Percentiles rank a stretch among this genome's conserved stretches.
Evolutionary conservation across 208 protist genomes (phyloP).

Genomic region (Angomonas deanei): DNA sequence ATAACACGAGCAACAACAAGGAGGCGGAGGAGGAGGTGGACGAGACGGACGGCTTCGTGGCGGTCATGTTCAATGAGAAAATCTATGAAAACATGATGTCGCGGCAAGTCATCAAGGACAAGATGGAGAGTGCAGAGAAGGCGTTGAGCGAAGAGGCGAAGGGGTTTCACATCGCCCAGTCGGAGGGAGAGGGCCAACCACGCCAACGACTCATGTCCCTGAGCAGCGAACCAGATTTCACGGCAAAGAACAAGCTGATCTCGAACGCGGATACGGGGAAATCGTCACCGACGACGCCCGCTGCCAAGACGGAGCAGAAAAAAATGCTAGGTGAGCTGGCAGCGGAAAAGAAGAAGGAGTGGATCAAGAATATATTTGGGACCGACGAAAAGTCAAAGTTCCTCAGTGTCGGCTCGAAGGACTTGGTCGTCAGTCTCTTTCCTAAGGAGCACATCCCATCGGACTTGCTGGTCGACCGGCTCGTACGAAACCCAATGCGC

Average conservation of each 20-base stretch:
- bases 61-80: conserved; percentile 63
- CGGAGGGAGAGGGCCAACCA: not conserved
- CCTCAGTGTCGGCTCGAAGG: conserved; percentile 12
- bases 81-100: conserved; percentile 69
- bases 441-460: conserved; percentile 15
- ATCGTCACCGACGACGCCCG: no score
- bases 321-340: not conserved
- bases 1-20: not conserved
- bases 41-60: conserved; percentile 78
- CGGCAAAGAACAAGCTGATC: not conserved
- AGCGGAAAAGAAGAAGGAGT: conserved; percentile 14
- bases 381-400: conserved; percentile 1
- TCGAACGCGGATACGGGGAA: no score
- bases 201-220: conserved; percentile 2
- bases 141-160: not conserved
- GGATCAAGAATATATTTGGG: conserved; percentile 68
- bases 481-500: conserved; percentile 63
- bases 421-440: conserved; percentile 9
- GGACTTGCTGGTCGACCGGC: conserved; percentile 45
- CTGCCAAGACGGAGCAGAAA: no score
- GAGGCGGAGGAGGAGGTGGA: conserved; percentile 45
- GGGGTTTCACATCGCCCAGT: not conserved
- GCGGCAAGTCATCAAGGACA: conserved; percentile 23
- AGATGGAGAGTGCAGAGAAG: not conserved
- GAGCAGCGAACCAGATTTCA: not conserved